A percentile compares a stretch with the other conserved stretches of the same genome.
phyloP scores from a whole-genome alignment of 495 filamentous ascomycete species.

The Xylaria bambusicola region DNA sequence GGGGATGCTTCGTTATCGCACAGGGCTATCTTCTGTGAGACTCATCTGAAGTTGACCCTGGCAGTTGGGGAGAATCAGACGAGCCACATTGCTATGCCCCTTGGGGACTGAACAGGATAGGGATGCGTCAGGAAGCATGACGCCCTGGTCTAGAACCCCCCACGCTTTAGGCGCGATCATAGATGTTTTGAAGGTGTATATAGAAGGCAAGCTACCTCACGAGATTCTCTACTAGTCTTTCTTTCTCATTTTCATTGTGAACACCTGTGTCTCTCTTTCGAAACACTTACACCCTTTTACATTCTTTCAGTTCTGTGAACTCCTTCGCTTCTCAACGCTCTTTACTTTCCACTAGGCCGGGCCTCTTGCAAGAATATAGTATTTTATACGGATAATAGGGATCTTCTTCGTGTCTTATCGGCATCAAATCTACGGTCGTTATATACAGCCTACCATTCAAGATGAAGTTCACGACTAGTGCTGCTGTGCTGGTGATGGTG shows the following conservation, averaged over 20 bases:
- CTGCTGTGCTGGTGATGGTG: slow-evolving; percentile 41
- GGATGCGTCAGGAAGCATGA: neutral
- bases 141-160: neutral
- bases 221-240: neutral
- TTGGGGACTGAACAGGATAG: slow-evolving; percentile 22
- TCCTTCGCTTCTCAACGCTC: slow-evolving; percentile 32
- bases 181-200: neutral
- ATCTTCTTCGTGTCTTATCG: slow-evolving; percentile 20
- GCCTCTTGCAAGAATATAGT: slow-evolving; percentile 29
- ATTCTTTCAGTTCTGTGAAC: slow-evolving; percentile 53
- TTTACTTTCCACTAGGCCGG: slow-evolving; percentile 39
- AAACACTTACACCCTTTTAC: slow-evolving; percentile 26
- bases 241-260: slow-evolving; percentile 33
- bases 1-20: slow-evolving; percentile 12
- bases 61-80: slow-evolving; percentile 10
- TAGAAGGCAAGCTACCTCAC: slow-evolving; percentile 5
- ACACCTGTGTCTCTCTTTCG: slow-evolving; percentile 33
- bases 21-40: slow-evolving; percentile 18
- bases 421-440: slow-evolving; percentile 27
- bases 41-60: slow-evolving; percentile 16
- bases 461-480: slow-evolving; percentile 49
- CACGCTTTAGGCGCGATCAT: neutral
- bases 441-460: slow-evolving; percentile 39
- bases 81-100: slow-evolving; percentile 21
- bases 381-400: slow-evolving; percentile 3